Base-by-base conservation (phyloP, 805 yeast genomes). In the Saccharomyces cerevisiae region DNA sequence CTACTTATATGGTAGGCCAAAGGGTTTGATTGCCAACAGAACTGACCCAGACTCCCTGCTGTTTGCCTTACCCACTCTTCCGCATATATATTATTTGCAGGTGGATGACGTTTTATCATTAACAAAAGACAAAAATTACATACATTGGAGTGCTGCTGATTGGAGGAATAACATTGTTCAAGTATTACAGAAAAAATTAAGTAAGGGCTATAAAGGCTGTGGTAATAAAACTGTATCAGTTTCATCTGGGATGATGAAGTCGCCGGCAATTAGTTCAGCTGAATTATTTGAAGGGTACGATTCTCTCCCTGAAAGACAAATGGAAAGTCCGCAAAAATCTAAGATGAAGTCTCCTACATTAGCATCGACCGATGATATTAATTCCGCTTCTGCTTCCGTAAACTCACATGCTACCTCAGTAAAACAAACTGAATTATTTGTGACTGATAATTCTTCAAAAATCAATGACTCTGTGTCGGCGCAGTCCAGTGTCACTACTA, bases 41-140 rank as follows among this genome's bases (percentile, higher is more conserved):
- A 72, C 70, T n/a, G 80, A 83, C 59, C 69, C 73, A 17, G 62
- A 72, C 1, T 83, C 89, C 1, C 66, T 87, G 61, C 70, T 87
- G 32, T 87, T 85, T 72, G 92, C 85, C 0, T 73, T 87, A 55
- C 95, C 95, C 4, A 80, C 83, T 21, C 74, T 87, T 61, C 95
- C 95, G 2, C 82, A 78, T 55, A 80, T 82, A 31, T 79, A 82
- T 60, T 83, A 84, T 57, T 63, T 87, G 50, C 75, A 82, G 52
- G 78, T 83, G 3, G 79, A 81, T 30, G 94, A 87, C 58, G 61
- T 85, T 32, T 59, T 77, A 31, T 69, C 76, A 56, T 63, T 83
- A 24, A 63, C 69, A 58, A 54, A 62, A 68, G 48, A 64, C 57
- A 22, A 65, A 68, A 29, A 67, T 67, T 47, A 77, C 70, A 47